Evolutionary conservation across 345 rosid species (phyloP).

Genomic region (Cardiospermum halicacabum): DNA sequence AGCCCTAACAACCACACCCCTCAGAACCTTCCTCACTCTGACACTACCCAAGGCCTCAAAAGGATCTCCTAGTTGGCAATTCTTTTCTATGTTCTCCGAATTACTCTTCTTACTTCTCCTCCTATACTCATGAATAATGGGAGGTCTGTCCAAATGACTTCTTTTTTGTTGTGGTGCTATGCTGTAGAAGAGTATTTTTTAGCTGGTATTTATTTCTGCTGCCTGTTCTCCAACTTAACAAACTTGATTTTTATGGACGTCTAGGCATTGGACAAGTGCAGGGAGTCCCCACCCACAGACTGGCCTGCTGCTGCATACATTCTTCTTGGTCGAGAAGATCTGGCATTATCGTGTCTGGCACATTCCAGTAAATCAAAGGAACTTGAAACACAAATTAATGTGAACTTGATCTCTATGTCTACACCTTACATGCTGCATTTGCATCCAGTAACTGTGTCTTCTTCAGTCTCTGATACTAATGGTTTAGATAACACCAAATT

Average conservation of each 20-base stretch:
- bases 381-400: slow-evolving; percentile 48
- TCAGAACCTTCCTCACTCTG: too few species aligned
- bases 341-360: slow-evolving; percentile 60
- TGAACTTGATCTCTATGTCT: slow-evolving; percentile 68
- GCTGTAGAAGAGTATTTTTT: neutral
- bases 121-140: too few species aligned
- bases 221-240: neutral
- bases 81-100: too few species aligned
- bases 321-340: slow-evolving; percentile 92
- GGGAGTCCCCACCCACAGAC: slow-evolving; percentile 89
- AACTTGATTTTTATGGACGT: slow-evolving; percentile 24
- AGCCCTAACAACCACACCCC: too few species aligned
- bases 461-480: slow-evolving; percentile 61
- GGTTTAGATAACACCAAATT: slow-evolving; percentile 61
- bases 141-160: too few species aligned
- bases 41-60: too few species aligned
- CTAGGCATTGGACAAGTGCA: slow-evolving; percentile 85
- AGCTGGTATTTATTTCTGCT: neutral
- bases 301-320: slow-evolving; percentile 96
- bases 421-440: slow-evolving; percentile 93
- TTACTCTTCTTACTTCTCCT: too few species aligned
- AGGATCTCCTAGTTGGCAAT: too few species aligned
- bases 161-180: neutral
- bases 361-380: slow-evolving; percentile 49
- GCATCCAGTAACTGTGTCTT: slow-evolving; percentile 88